phyloP scores from a whole-genome alignment of 1,139 yeast species.

The Yamadazyma mexicana region DNA sequence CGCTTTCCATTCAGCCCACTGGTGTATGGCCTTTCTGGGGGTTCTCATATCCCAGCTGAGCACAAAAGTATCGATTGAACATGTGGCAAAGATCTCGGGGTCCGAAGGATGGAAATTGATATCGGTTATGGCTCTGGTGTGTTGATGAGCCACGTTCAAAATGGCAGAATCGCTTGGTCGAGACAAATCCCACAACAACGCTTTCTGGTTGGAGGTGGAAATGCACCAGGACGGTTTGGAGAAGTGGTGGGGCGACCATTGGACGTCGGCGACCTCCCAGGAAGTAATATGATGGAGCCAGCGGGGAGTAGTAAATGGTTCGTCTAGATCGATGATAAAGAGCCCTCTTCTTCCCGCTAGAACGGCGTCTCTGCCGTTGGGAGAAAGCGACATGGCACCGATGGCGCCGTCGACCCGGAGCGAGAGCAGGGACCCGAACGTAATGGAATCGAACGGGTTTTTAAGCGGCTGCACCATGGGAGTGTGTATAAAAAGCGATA shows the following conservation, averaged over 20 bases:
- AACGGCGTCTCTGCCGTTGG: slow-evolving; percentile 91
- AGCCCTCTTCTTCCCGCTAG: slow-evolving; percentile 88
- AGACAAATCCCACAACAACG: slow-evolving; percentile 87
- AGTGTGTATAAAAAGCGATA: no score
- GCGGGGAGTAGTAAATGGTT: slow-evolving; percentile 92
- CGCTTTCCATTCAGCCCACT: slow-evolving; percentile 92
- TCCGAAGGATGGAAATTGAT: slow-evolving; percentile 86
- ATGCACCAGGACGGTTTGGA: slow-evolving; percentile 88
- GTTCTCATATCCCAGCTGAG: slow-evolving; percentile 89
- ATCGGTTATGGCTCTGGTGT: slow-evolving; percentile 91
- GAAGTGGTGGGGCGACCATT: slow-evolving; percentile 89
- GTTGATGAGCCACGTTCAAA: slow-evolving; percentile 83
- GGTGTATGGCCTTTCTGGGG: slow-evolving; percentile 67
- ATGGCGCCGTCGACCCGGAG: slow-evolving; percentile 89
- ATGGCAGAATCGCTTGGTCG: slow-evolving; percentile 77
- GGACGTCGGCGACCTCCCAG: slow-evolving; percentile 99
- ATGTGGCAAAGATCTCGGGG: slow-evolving; percentile 90
- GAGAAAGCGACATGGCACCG: slow-evolving; percentile 90
- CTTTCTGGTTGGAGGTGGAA: slow-evolving; percentile 93
- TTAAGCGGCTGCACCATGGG: slow-evolving; percentile 4
- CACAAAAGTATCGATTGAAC: slow-evolving; percentile 86
- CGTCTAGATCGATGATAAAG: slow-evolving; percentile 87
- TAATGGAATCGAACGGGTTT: slow-evolving; percentile 42
- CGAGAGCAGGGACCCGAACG: slow-evolving; percentile 79
- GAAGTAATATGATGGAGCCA: slow-evolving; percentile 90